These are phyloP conservation scores for Exophiala dermatitidis DNA, from an alignment of 2,329 filamentous ascomycete species.

Conservation along the genomic window DNA sequence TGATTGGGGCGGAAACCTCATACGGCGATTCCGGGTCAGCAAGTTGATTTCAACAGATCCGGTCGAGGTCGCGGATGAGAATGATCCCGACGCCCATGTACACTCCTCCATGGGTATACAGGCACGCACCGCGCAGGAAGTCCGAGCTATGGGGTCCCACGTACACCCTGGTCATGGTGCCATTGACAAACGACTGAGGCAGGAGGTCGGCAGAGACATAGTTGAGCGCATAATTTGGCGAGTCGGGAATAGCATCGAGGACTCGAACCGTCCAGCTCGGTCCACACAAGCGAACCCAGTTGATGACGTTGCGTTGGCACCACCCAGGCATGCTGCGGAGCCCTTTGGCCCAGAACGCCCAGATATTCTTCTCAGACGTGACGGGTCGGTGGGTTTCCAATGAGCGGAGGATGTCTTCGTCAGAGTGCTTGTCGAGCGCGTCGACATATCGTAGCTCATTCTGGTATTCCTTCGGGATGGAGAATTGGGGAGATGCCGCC, in stretches of 20 bases:
- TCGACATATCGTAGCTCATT: slow-evolving; percentile 8
- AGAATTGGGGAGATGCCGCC: slow-evolving; percentile 15
- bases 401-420: slow-evolving; percentile 16
- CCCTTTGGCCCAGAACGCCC: slow-evolving; percentile 54
- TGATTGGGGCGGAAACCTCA: slow-evolving; percentile 36
- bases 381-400: slow-evolving; percentile 13
- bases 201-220: slow-evolving; percentile 45
- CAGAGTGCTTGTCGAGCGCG: slow-evolving; percentile 8
- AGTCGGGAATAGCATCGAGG: slow-evolving; percentile 40
- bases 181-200: slow-evolving; percentile 46
- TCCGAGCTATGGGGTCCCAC: slow-evolving; percentile 51
- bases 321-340: slow-evolving; percentile 46
- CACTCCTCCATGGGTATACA: slow-evolving; percentile 52
- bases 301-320: slow-evolving; percentile 46
- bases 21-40: slow-evolving; percentile 41
- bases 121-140: slow-evolving; percentile 50
- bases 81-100: slow-evolving; percentile 53
- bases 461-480: slow-evolving; percentile 14
- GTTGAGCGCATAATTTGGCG: slow-evolving; percentile 43
- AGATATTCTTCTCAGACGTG: slow-evolving; percentile 45
- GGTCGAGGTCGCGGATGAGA: slow-evolving; percentile 51
- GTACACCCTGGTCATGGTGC: slow-evolving; percentile 45
- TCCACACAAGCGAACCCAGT: slow-evolving; percentile 51
- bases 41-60: slow-evolving; percentile 47
- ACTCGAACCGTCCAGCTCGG: slow-evolving; percentile 46